phyloP scores from a whole-genome alignment of 768 basidiomycete species.

The Rhizopogon salebrosus region DNA sequence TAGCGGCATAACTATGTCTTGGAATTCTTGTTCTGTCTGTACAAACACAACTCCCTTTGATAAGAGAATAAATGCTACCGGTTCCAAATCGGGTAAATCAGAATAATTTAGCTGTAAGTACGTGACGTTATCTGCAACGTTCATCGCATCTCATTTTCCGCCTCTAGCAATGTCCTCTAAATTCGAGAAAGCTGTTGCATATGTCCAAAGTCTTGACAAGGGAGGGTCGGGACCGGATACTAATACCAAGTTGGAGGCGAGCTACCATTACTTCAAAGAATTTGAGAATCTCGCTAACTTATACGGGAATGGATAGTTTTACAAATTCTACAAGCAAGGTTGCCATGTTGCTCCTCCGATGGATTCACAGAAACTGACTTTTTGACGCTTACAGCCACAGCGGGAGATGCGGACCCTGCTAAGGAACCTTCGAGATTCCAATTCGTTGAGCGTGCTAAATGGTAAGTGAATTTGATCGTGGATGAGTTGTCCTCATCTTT shows the following conservation, averaged over 20 bases:
- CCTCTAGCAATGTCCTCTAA: slow-evolving; percentile 57
- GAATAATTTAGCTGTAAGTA: too few relatives aligned
- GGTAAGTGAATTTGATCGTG: slow-evolving; percentile 39
- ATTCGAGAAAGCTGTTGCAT: slow-evolving; percentile 71
- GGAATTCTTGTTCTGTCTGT: neutral
- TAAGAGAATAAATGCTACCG: neutral
- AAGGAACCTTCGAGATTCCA: slow-evolving; percentile 62
- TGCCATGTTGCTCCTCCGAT: slow-evolving; percentile 6
- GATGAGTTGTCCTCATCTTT: neutral
- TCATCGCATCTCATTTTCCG: neutral
- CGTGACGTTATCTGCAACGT: too few relatives aligned
- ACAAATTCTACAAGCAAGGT: slow-evolving; percentile 94
- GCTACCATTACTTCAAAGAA: neutral
- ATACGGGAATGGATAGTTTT: slow-evolving; percentile 59
- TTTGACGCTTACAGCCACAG: slow-evolving; percentile 46
- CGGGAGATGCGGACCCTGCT: slow-evolving; percentile 67
- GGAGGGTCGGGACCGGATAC: slow-evolving; percentile 60
- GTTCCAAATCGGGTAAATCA: neutral
- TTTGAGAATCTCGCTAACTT: neutral
- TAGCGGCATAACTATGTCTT: too few relatives aligned
- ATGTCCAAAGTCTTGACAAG: slow-evolving; percentile 66
- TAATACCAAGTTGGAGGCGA: neutral
- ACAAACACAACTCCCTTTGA: neutral
- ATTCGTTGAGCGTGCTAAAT: slow-evolving; percentile 87
- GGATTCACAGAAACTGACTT: neutral